A percentile compares a stretch with the other conserved stretches of the same genome.
phyloP scores from a whole-genome alignment of 1,139 yeast species.

The Lodderomyces margitis region DNA sequence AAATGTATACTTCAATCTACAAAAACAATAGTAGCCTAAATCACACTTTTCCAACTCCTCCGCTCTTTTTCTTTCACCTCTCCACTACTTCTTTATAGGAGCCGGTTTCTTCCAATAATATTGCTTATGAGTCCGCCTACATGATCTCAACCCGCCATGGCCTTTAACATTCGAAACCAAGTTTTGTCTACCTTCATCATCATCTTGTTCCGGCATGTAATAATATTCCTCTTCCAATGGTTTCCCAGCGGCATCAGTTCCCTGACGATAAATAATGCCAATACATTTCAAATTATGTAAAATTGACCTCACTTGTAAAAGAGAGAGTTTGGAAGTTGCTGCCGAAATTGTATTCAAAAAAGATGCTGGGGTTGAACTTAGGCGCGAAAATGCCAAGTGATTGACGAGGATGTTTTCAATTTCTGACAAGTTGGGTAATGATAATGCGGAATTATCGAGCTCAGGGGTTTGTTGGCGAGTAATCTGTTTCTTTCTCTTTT shows the following conservation, averaged over 20 bases:
- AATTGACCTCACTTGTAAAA: slow-evolving; percentile 51
- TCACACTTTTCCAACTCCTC: too few species aligned
- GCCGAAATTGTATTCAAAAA: slow-evolving; percentile 61
- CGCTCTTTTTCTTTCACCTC: background rate
- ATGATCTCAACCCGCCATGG: slow-evolving; percentile 75
- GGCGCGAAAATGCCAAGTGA: slow-evolving; percentile 85
- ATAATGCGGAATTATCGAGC: slow-evolving; percentile 18
- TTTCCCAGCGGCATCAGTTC: slow-evolving; percentile 96
- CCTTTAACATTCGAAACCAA: slow-evolving; percentile 80
- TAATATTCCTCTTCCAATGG: slow-evolving; percentile 91
- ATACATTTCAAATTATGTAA: slow-evolving; percentile 54
- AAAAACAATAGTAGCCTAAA: too few species aligned
- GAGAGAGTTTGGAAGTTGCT: slow-evolving; percentile 40
- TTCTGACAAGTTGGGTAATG: slow-evolving; percentile 45
- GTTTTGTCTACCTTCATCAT: slow-evolving; percentile 62
- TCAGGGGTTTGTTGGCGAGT: slow-evolving; percentile 15
- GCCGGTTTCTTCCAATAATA: slow-evolving; percentile 82
- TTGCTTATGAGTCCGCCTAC: slow-evolving; percentile 93
- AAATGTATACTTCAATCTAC: background rate
- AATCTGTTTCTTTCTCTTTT: slow-evolving; percentile 10
- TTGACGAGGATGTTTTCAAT: slow-evolving; percentile 68
- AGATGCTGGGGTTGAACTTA: slow-evolving; percentile 81
- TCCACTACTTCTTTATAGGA: slow-evolving; percentile 37
- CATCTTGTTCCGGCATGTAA: slow-evolving; percentile 80
- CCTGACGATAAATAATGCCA: slow-evolving; percentile 82